Percentiles rank a stretch among this genome's conserved stretches.
phyloP scores from a whole-genome alignment of 164 flowering plant genomes.

The Akebia trifoliata region DNA sequence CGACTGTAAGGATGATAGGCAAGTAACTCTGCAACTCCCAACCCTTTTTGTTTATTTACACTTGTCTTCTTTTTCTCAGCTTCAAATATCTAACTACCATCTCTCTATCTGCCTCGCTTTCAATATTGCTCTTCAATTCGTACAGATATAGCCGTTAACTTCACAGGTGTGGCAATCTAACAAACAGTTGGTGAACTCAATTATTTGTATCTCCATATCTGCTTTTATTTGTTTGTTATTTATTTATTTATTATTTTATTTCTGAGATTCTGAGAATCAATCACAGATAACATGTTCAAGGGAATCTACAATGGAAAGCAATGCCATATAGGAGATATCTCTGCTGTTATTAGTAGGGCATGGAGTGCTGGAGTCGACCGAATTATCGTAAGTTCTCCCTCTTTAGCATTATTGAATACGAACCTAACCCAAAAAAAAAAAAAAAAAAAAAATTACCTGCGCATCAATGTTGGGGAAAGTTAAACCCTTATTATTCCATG shows the following conservation, averaged over 20 bases:
- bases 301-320: constrained; percentile 92
- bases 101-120: neutral
- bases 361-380: constrained; percentile 93
- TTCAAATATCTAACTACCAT: neutral
- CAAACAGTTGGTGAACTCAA: constrained; percentile 16
- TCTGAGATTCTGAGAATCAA: neutral
- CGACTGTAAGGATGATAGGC: constrained; percentile 74
- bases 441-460: too few species aligned
- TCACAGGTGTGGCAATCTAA: constrained; percentile 72
- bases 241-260: neutral
- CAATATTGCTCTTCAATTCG: constrained; percentile 1
- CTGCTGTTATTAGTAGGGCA: constrained; percentile 71
- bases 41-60: neutral
- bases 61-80: neutral
- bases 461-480: too few species aligned
- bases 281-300: constrained; percentile 82
- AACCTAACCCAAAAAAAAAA: too few species aligned
- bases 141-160: constrained; percentile 92
- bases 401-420: too few species aligned
- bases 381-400: constrained; percentile 59
- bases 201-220: neutral
- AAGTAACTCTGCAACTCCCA: constrained; percentile 24
- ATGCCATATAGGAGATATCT: constrained; percentile 64
- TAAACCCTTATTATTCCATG: too few species aligned
- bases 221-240: neutral